A percentile compares a stretch with the other conserved stretches of the same genome.
These are phyloP conservation scores for Pharus latifolius DNA, from an alignment of 176 grass and related monocot genomes.

Conservation along the genomic window DNA sequence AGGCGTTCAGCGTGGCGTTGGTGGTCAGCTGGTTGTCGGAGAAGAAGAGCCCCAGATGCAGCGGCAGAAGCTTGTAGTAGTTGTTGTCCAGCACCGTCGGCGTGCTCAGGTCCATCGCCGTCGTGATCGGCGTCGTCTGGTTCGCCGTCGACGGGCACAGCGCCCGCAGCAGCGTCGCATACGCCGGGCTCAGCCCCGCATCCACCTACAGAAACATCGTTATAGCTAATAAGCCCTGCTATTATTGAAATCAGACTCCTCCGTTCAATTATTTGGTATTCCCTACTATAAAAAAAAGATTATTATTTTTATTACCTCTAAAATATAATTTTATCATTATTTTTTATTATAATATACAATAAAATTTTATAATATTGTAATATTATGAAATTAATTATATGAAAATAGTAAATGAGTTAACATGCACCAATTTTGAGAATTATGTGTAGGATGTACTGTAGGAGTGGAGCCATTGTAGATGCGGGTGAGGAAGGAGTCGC, in stretches of 20 bases:
- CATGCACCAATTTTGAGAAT: no score
- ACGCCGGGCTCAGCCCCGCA: slow-evolving; percentile 29
- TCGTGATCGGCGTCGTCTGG: slow-evolving; percentile 11
- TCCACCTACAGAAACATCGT: neutral
- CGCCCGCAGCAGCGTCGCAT: slow-evolving; percentile 26
- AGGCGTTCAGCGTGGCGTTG: slow-evolving; percentile 20
- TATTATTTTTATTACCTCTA: no score
- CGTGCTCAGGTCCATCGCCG: slow-evolving; percentile 18
- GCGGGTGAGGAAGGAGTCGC: neutral
- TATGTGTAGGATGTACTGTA: neutral
- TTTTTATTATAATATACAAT: no score
- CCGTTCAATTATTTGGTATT: no score
- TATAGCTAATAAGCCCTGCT: neutral
- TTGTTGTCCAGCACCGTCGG: slow-evolving; percentile 41
- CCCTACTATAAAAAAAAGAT: no score
- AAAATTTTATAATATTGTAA: no score
- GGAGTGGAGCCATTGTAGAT: neutral
- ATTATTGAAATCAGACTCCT: no score
- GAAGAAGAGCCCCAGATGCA: slow-evolving; percentile 30
- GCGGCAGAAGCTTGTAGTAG: slow-evolving; percentile 37
- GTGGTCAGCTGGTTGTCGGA: slow-evolving; percentile 33
- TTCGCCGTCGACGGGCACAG: slow-evolving; percentile 35
- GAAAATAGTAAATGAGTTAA: no score
- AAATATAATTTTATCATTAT: no score
- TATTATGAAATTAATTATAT: no score